A percentile compares a stretch with the other conserved stretches of the same genome.
phyloP scores from a whole-genome alignment of 768 basidiomycete genomes.

The Imleria badia region DNA sequence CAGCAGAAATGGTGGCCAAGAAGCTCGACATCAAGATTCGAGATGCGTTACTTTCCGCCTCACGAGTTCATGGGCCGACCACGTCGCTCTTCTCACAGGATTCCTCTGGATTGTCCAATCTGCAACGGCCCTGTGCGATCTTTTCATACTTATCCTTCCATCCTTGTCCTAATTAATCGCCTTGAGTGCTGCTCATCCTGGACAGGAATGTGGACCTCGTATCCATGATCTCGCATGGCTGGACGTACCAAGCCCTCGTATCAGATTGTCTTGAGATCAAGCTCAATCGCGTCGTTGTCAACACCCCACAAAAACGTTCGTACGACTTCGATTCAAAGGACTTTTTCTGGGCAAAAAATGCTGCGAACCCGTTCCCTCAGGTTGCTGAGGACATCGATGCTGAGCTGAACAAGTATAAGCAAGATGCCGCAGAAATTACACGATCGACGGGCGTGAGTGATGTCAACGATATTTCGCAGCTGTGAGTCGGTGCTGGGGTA shows the following conservation, averaged over 20 bases:
- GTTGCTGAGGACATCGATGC: constrained; percentile 96
- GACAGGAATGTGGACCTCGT: constrained; percentile 95
- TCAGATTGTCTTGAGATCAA: constrained; percentile 98
- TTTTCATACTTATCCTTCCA: not conserved
- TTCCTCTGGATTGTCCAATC: constrained; percentile 75
- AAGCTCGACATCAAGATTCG: constrained; percentile 91
- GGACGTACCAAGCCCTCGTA: constrained; percentile 98
- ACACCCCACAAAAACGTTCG: constrained; percentile 69
- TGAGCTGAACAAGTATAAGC: constrained; percentile 90
- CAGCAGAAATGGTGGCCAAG: constrained; percentile 99
- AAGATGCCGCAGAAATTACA: constrained; percentile 96
- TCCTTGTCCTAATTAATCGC: constrained; percentile 9
- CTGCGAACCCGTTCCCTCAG: constrained; percentile 94
- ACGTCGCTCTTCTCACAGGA: constrained; percentile 77
- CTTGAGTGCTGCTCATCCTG: constrained; percentile 82
- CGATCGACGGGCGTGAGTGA: constrained; percentile 95
- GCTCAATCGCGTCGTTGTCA: constrained; percentile 89
- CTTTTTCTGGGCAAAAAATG: constrained; percentile 98
- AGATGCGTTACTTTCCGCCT: constrained; percentile 74
- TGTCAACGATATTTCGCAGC: constrained; percentile 90
- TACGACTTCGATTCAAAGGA: constrained; percentile 98
- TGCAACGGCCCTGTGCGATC: constrained; percentile 81
- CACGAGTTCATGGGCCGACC: constrained; percentile 54
- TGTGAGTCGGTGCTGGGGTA: constrained; percentile 51
- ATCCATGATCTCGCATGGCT: constrained; percentile 92